Evolutionary conservation across 108 stramenopile genomes (phyloP).

Genomic region (Cyclotella cryptica): DNA sequence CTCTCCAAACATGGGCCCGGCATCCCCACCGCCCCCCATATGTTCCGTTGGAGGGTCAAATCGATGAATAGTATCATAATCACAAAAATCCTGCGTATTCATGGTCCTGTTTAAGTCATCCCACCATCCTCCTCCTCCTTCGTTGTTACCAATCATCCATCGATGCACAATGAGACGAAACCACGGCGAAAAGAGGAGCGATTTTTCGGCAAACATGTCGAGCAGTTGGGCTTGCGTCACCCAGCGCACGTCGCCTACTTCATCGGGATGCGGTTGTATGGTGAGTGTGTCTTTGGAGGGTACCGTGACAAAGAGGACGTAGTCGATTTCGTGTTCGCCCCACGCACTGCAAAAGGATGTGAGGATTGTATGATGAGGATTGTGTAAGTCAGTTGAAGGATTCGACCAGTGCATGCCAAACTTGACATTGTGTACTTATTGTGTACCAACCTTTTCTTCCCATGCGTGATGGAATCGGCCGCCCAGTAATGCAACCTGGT

Average conservation of each 20-base stretch:
- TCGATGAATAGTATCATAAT: constrained; percentile 74
- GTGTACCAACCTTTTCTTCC: constrained; percentile 71
- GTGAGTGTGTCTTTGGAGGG: constrained; percentile 67
- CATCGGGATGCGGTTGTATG: constrained; percentile 89
- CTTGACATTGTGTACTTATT: too few relatives aligned
- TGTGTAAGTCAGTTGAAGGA: too few relatives aligned
- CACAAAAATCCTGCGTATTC: constrained; percentile 75
- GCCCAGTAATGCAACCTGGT: constrained; percentile 99
- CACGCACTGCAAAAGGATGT: constrained; percentile 68
- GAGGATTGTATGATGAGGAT: too few relatives aligned
- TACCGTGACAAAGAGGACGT: constrained; percentile 88
- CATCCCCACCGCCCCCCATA: constrained; percentile 85
- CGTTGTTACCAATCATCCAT: constrained; percentile 65
- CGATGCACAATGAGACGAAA: constrained; percentile 87
- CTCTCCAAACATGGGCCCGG: constrained; percentile 71
- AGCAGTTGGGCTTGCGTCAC: constrained; percentile 66
- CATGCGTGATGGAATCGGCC: constrained; percentile 91
- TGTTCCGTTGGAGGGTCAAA: constrained; percentile 91
- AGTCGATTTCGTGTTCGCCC: constrained; percentile 99
- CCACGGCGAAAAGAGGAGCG: constrained; percentile 91
- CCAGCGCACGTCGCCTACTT: constrained; percentile 87
- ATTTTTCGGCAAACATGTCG: constrained; percentile 74
- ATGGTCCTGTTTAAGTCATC: constrained; percentile 80
- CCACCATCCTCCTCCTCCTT: constrained; percentile 73
- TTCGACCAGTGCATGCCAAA: neutral